Conservation (phyloP, 1,284 basidiomycete genomes). For the Rhizoctonia solani region DNA sequence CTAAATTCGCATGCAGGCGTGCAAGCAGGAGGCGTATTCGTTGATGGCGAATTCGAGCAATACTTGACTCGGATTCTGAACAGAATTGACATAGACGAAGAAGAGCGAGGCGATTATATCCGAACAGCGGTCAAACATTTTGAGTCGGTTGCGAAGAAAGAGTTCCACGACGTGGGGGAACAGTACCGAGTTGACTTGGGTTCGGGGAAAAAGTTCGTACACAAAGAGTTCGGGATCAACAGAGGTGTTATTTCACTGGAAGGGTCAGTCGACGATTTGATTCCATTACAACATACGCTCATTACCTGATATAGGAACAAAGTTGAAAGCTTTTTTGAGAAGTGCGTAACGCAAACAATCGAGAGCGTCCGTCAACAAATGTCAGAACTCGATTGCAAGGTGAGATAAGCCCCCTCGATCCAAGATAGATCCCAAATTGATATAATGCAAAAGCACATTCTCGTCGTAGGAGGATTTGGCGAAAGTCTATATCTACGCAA, state of each 20-base stretch:
- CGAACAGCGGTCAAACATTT: constrained; percentile 19
- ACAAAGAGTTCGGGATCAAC: not conserved
- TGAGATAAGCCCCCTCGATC: not conserved
- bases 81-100: not conserved
- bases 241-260: constrained; percentile 4
- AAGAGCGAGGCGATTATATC: constrained; percentile 21
- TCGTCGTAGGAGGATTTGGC: constrained; percentile 17
- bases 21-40: constrained; percentile 34
- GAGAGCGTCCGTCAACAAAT: constrained; percentile 27
- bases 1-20: constrained; percentile 23
- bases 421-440: too few species aligned
- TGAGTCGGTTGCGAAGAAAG: constrained; percentile 5
- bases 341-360: constrained; percentile 16
- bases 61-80: constrained; percentile 6
- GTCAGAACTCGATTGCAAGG: constrained; percentile 8
- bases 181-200: constrained; percentile 23
- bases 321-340: constrained; percentile 24
- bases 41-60: constrained; percentile 30
- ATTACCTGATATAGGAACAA: not conserved
- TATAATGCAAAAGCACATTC: not conserved
- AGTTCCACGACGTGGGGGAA: not conserved
- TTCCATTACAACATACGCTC: not conserved
- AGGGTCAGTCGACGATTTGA: not conserved
- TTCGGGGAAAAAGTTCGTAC: not conserved
- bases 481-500: constrained; percentile 17